Evolutionary conservation across 2,329 filamentous ascomycete genomes (phyloP), one percentile per base, ranked within the genome.

Genomic region (Neopestalotiopsis clavispora): DNA sequence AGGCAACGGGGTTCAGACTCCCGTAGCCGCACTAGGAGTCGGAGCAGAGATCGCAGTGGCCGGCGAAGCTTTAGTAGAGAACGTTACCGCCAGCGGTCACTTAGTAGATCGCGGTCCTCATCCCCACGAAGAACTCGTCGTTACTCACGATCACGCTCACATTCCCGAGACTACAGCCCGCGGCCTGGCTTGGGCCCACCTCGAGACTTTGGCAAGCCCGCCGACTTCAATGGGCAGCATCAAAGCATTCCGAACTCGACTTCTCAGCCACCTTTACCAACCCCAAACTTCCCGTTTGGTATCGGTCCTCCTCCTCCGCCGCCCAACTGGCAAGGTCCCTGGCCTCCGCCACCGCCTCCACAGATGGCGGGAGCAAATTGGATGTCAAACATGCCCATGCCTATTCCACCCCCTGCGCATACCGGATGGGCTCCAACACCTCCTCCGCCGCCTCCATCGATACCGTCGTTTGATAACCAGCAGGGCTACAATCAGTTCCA

Each of bases 1-100:
- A 77, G 81, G 58, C 78, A 78, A 23, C 79, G 83, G 2, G 69
- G 81, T n/a, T 82, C 82, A 20, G 69, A 71, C 12, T 82, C 82
- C 3, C 75, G 72, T 5, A 78, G 75, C 59, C 73, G 73, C 1
- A 81, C 79, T 67, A 74, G 74, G 28, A 81, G 78, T 52, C 72
- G 69, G 14, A 72, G 71, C 67, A 71, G 73, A 56, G 76, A 71
- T 64, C 74, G 74, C 6, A 75, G 74, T 34, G 70, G 74, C 9
- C 57, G 58, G 1, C 66, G 71, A 56, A 69, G 67, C 64, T 71
- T 71, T 49, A 69, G 69, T 71, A 72, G 63, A 74, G 78, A 69
- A 42, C 72, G 66, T 69, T 75, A 68, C 67, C 60, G 72, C 52
- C 71, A 66, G 38, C 69, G 75, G 68, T 78, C 79, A 28, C 76